Base-by-base conservation (phyloP, 352 stramenopile species). In the Pythium pyrilobum region DNA sequence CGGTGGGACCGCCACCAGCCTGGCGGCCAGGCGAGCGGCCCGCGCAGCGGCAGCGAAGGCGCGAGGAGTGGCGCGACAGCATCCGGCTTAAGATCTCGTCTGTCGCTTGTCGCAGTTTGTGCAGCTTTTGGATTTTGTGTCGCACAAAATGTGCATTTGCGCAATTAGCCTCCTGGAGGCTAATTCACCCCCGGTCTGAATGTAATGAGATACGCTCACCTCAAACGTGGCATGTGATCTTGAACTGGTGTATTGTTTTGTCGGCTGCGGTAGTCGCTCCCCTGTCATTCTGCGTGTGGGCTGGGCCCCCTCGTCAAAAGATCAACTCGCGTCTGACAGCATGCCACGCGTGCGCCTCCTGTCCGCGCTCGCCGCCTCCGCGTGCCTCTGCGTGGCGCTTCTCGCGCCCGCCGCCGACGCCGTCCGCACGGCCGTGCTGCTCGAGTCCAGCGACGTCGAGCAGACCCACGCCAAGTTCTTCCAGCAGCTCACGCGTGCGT, bases 381-480 rank as follows among this genome's bases (percentile, higher is more conserved):
- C 53, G 23, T 59, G 41, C 41, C 12, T 44, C 32, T 54, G 41
- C 28, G 48, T 41, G 37, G 36, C 46, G 46, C 29, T 56, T 38
- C 24, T 56, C 42, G 47, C 52, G 18, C 40, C 65, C 12, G 47
- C 64, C 16, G 41, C 56, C 53, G 41, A 64, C 16, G 73, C 71
- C 27, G 54, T 67, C 53, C 81, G 77, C 66, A 91, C 77, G 43
- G 78, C 81, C 44, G 74, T 91, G 39, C 64, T 91, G 59, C 52
- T 89, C 29, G 81, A 87, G 57, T 79, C 72, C 20, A 48, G 60
- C 28, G 67, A 78, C 43, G 58, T 89, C 25, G 67, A 85, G 59
- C 53, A 76, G 52, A 79, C 81, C 47, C 78, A 91, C 69, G 71
- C 77, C 52, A 83, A 81, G 57, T 91, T 91, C 58, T 89, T 91